These are phyloP conservation scores for Monosporascus ibericus DNA, from an alignment of 2,329 filamentous ascomycete genomes.

Conservation along the genomic window DNA sequence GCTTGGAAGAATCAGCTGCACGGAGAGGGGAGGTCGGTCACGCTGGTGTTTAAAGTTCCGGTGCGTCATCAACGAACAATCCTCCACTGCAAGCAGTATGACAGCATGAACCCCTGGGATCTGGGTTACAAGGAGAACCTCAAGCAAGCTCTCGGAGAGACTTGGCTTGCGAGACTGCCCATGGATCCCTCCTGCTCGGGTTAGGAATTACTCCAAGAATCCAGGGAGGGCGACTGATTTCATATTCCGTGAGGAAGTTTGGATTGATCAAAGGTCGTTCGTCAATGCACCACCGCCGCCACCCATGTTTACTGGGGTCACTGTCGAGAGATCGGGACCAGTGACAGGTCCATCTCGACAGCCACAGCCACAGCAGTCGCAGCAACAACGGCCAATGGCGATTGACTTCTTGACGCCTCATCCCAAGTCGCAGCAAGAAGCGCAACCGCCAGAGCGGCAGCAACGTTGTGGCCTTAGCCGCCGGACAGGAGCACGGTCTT, in stretches of 20 bases:
- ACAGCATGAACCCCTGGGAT: neutral
- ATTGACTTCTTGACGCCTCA: neutral
- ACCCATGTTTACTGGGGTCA: neutral
- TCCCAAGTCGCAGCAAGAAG: neutral
- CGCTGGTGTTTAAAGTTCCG: neutral
- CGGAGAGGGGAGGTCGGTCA: too few species aligned
- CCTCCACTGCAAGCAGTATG: neutral
- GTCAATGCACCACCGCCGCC: neutral
- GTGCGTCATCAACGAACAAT: neutral
- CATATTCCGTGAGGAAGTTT: neutral
- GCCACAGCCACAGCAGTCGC: too few species aligned
- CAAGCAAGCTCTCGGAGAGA: neutral
- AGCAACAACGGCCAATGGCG: neutral
- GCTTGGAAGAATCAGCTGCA: too few species aligned
- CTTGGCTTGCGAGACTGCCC: neutral
- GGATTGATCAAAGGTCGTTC: neutral
- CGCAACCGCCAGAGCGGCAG: neutral
- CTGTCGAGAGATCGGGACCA: neutral
- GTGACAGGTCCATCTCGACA: too few species aligned
- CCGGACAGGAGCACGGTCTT: neutral
- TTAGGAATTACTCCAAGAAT: neutral
- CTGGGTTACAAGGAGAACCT: neutral
- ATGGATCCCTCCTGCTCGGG: neutral
- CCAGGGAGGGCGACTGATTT: neutral
- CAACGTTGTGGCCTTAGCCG: neutral